A percentile compares a stretch with the other conserved stretches of the same genome.
Conservation (phyloP, 129 eudicot species). For the Chrysanthemum seticuspe region DNA sequence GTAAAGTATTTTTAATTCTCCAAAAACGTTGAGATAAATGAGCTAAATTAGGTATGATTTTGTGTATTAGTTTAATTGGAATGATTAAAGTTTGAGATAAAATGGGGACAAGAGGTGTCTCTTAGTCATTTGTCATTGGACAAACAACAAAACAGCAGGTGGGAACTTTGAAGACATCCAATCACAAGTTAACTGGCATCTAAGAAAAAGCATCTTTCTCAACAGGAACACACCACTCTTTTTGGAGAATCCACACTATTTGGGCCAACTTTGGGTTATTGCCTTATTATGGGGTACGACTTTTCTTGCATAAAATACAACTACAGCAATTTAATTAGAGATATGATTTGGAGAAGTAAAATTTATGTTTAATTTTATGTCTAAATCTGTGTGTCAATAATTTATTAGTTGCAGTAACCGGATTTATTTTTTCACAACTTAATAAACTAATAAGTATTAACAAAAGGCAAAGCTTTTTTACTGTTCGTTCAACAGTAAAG, state of each 20-base stretch:
- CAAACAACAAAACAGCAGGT: slow-evolving; percentile 37
- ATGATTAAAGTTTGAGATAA: not conserved
- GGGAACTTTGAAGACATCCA: slow-evolving; percentile 41
- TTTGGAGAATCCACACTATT: slow-evolving; percentile 25
- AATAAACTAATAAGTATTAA: too few relatives aligned
- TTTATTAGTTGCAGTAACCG: too few relatives aligned
- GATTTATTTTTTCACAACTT: too few relatives aligned
- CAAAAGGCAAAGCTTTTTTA: too few relatives aligned
- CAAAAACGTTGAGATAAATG: not conserved
- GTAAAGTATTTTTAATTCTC: not conserved
- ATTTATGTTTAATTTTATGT: too few relatives aligned
- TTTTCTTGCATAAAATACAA: not conserved
- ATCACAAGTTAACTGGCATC: slow-evolving; percentile 33
- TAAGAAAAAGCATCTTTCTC: slow-evolving; percentile 30
- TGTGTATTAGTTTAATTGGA: not conserved
- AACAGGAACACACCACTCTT: slow-evolving; percentile 28
- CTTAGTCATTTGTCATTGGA: slow-evolving; percentile 26
- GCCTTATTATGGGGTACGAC: not conserved
- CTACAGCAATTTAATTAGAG: too few relatives aligned
- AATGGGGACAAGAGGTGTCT: slow-evolving; percentile 19
- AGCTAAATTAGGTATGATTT: not conserved
- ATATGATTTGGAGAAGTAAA: too few relatives aligned
- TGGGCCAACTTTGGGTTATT: not conserved
- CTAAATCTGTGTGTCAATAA: too few relatives aligned
- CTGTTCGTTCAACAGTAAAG: too few relatives aligned